Conservation (phyloP, 208 protist genomes). For the Acanthamoeba royreba region DNA sequence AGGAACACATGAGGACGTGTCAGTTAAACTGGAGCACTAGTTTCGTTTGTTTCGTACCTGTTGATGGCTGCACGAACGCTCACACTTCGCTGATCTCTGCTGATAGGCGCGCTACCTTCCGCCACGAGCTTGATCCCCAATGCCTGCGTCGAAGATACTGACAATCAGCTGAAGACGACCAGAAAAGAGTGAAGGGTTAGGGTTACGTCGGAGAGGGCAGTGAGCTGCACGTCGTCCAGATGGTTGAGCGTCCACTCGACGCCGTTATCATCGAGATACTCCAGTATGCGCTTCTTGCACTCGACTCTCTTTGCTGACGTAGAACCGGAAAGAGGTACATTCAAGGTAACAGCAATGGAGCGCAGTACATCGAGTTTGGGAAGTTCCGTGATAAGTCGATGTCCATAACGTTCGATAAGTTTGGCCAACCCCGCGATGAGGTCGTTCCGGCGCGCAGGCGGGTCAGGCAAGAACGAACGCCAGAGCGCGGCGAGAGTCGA, state of each 20-base stretch:
- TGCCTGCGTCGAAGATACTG: background rate
- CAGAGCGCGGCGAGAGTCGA: background rate
- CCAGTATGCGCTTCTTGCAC: background rate
- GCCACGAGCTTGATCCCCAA: background rate
- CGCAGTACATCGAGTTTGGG: background rate
- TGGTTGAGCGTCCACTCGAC: background rate
- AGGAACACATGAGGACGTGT: background rate
- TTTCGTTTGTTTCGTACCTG: background rate
- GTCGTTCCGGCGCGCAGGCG: background rate
- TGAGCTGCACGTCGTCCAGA: background rate
- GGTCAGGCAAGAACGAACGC: background rate
- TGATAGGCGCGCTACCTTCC: background rate
- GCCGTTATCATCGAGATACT: background rate
- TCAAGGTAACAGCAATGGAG: background rate
- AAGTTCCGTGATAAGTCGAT: background rate
- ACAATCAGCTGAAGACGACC: background rate
- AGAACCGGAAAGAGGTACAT: background rate
- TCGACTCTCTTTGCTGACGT: background rate
- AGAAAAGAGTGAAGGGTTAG: background rate
- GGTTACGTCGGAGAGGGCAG: background rate
- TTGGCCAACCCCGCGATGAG: background rate
- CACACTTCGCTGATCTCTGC: background rate
- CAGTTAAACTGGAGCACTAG: background rate
- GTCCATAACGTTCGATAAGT: background rate
- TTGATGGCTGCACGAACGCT: background rate